Percentiles rank a stretch among this genome's conserved stretches.
These are phyloP conservation scores for Cenchrus americanus DNA, from an alignment of 176 grass and related monocot species.

Conservation along the genomic window DNA sequence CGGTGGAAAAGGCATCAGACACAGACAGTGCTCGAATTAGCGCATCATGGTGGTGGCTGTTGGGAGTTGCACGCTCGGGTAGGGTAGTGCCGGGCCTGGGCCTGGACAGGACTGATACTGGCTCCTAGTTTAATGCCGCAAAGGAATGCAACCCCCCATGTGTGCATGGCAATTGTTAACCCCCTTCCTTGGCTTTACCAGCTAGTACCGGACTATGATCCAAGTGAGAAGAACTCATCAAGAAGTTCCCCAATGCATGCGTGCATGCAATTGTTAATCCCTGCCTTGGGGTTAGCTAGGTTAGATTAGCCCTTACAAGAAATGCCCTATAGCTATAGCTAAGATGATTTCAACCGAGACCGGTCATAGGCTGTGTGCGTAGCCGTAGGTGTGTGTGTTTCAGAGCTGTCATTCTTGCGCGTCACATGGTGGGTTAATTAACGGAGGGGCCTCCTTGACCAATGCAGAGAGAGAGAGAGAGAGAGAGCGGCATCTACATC, in stretches of 20 bases:
- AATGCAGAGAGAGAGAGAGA: too few relatives aligned
- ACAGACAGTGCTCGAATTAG: slow-evolving; percentile 50
- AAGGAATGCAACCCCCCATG: not conserved
- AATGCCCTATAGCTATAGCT: slow-evolving; percentile 35
- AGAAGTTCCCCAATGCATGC: slow-evolving; percentile 1
- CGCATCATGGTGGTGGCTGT: slow-evolving; percentile 51
- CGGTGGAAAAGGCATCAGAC: not conserved
- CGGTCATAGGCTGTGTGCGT: not conserved
- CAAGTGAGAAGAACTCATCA: not conserved
- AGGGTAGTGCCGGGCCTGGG: not conserved
- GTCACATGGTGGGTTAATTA: slow-evolving; percentile 35
- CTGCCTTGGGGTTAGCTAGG: not conserved
- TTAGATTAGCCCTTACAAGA: slow-evolving; percentile 21
- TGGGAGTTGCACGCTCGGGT: slow-evolving; percentile 17
- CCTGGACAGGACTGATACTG: not conserved
- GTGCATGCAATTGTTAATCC: slow-evolving; percentile 8
- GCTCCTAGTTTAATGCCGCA: not conserved
- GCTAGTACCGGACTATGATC: slow-evolving; percentile 1
- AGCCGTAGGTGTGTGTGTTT: not conserved
- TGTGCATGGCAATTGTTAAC: not conserved
- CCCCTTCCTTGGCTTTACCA: not conserved
- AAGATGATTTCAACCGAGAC: not conserved
- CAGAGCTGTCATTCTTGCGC: slow-evolving; percentile 41
- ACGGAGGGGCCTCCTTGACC: slow-evolving; percentile 18
- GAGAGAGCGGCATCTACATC: not conserved